Percentiles rank a stretch among this genome's conserved stretches.
Evolutionary conservation across 2,329 filamentous ascomycete genomes (phyloP).

Genomic region (Alternaria ventricosa): DNA sequence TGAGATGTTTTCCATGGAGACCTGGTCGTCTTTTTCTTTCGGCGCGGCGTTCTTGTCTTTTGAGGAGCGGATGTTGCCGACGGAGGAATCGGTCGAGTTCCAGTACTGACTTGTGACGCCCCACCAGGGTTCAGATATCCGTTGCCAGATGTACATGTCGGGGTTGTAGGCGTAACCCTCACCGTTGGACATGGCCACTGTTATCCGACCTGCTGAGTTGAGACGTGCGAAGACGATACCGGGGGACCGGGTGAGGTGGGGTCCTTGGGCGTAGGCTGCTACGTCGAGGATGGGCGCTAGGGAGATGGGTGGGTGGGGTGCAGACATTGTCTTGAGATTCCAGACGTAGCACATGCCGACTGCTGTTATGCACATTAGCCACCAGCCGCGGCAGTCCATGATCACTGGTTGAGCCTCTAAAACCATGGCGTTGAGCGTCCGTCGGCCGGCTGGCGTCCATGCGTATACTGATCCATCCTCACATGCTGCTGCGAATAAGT

Average conservation of each 20-base stretch:
- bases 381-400: conserved; percentile 86
- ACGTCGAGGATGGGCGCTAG: conserved; percentile 88
- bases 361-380: conserved; percentile 87
- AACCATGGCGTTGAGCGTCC: conserved; percentile 82
- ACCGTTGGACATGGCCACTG: conserved; percentile 92
- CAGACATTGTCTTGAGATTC: conserved; percentile 83
- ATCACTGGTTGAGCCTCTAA: conserved; percentile 94
- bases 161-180: conserved; percentile 92
- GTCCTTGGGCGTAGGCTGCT: conserved; percentile 78
- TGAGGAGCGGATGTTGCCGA: conserved; percentile 78
- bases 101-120: conserved; percentile 97
- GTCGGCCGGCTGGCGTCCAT: conserved; percentile 90
- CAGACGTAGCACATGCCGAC: conserved; percentile 91
- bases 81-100: conserved; percentile 94
- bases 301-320: conserved; percentile 88
- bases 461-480: conserved; percentile 90
- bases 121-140: conserved; percentile 98
- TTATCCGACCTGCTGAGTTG: conserved; percentile 83
- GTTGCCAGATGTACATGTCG: conserved; percentile 88
- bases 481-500: conserved; percentile 91
- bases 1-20: conserved; percentile 70
- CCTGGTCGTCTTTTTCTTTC: conserved; percentile 54
- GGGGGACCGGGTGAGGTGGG: conserved; percentile 79
- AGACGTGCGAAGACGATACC: conserved; percentile 90
- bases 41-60: conserved; percentile 27